phyloP scores from a whole-genome alignment of 2,329 filamentous ascomycete genomes.

The Aureobasidium sp. region DNA sequence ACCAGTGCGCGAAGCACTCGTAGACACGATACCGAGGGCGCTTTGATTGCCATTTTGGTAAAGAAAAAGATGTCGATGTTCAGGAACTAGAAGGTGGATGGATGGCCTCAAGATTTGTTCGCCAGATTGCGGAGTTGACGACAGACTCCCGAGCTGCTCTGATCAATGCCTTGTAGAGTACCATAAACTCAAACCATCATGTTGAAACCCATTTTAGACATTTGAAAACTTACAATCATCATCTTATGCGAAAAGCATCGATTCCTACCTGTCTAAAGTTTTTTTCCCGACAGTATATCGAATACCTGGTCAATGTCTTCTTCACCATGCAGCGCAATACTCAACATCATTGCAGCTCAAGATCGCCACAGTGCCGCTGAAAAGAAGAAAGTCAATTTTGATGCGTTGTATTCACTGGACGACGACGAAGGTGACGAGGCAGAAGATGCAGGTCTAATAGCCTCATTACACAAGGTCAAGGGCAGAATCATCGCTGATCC shows the following conservation, averaged over 20 bases:
- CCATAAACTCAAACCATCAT: background rate
- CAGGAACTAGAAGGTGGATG: too few species aligned
- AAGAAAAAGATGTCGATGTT: too few species aligned
- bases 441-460: constrained; percentile 21
- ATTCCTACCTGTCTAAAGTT: background rate
- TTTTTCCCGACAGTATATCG: background rate
- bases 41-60: constrained; percentile 25
- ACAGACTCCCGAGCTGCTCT: constrained; percentile 7
- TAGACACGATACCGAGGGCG: constrained; percentile 26
- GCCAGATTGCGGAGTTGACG: constrained; percentile 1
- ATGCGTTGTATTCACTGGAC: constrained; percentile 21
- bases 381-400: constrained; percentile 22
- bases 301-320: background rate
- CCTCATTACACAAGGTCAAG: constrained; percentile 20
- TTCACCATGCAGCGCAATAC: background rate
- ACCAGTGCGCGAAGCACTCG: constrained; percentile 25
- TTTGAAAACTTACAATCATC: background rate
- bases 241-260: background rate
- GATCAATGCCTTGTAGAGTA: background rate
- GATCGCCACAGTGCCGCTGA: background rate
- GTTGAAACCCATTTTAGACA: background rate
- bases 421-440: constrained; percentile 22
- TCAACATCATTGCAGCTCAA: constrained; percentile 3
- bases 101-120: constrained; percentile 5
- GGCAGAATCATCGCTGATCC: constrained; percentile 15